Conservation (phyloP, 768 basidiomycete genomes). For the Tephrocybe rancida region DNA sequence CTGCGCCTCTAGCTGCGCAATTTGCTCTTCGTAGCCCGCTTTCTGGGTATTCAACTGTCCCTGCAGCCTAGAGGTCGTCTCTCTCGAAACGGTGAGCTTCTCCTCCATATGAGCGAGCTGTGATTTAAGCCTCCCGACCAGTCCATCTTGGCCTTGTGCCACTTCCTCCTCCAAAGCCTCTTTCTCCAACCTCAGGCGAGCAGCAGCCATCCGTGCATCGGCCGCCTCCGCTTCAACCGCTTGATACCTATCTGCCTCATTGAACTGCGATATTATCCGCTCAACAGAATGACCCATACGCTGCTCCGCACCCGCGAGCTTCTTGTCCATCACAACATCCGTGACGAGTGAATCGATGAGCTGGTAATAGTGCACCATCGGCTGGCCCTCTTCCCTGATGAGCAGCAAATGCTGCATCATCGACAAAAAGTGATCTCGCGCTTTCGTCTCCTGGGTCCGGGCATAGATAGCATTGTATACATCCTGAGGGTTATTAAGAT, state of each 20-base stretch:
- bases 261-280: constrained; percentile 85
- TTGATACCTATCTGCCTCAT: constrained; percentile 84
- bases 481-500: constrained; percentile 81
- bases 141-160: constrained; percentile 76
- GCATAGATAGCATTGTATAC: constrained; percentile 81
- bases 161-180: constrained; percentile 82
- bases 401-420: constrained; percentile 93
- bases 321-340: constrained; percentile 91
- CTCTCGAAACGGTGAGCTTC: constrained; percentile 76
- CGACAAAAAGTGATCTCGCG: constrained; percentile 86
- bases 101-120: constrained; percentile 74
- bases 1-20: constrained; percentile 87
- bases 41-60: constrained; percentile 79
- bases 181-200: constrained; percentile 78
- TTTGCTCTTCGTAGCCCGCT: constrained; percentile 79
- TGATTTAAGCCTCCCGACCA: constrained; percentile 80
- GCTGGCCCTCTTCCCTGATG: constrained; percentile 84
- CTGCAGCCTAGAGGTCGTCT: constrained; percentile 75
- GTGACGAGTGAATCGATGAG: constrained; percentile 88
- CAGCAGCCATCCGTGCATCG: constrained; percentile 62
- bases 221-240: constrained; percentile 77
- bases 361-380: constrained; percentile 87
- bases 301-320: constrained; percentile 80
- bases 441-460: constrained; percentile 78
- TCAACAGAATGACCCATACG: constrained; percentile 90